These are phyloP conservation scores for Xylaria nigripes DNA, from an alignment of 495 filamentous ascomycete species.

Conservation along the genomic window DNA sequence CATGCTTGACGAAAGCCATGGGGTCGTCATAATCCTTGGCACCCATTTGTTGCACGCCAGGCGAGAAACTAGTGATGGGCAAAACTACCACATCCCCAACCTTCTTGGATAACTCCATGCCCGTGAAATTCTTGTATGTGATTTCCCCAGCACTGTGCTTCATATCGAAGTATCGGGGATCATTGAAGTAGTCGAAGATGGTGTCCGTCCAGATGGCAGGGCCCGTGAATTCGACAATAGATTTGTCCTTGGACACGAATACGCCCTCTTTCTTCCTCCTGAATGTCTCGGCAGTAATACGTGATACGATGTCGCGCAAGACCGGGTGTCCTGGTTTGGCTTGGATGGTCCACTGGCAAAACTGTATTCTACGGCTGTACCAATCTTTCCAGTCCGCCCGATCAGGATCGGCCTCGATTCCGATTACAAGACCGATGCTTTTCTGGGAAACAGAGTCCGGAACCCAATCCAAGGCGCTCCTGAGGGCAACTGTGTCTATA, in stretches of 20 bases:
- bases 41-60: conserved; percentile 88
- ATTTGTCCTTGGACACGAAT: conserved; percentile 63
- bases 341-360: conserved; percentile 99
- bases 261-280: conserved; percentile 61
- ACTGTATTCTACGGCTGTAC: conserved; percentile 94
- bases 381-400: conserved; percentile 86
- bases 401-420: conserved; percentile 95
- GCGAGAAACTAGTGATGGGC: conserved; percentile 95
- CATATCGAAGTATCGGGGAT: conserved; percentile 83
- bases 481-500: conserved; percentile 84
- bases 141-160: conserved; percentile 60
- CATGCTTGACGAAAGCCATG: conserved; percentile 96
- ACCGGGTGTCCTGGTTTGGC: conserved; percentile 91
- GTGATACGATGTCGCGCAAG: conserved; percentile 75
- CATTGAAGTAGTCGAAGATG: conserved; percentile 89
- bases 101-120: conserved; percentile 71
- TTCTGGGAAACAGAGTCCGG: conserved; percentile 66
- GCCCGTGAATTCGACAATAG: conserved; percentile 92
- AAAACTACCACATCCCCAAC: conserved; percentile 90
- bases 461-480: conserved; percentile 80
- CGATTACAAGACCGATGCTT: conserved; percentile 75
- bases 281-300: conserved; percentile 75
- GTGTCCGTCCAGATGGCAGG: conserved; percentile 92
- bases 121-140: conserved; percentile 81
- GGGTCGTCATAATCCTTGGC: conserved; percentile 86